Conservation (phyloP, 106 monocot genomes). For the Phalaenopsis equestris region DNA sequence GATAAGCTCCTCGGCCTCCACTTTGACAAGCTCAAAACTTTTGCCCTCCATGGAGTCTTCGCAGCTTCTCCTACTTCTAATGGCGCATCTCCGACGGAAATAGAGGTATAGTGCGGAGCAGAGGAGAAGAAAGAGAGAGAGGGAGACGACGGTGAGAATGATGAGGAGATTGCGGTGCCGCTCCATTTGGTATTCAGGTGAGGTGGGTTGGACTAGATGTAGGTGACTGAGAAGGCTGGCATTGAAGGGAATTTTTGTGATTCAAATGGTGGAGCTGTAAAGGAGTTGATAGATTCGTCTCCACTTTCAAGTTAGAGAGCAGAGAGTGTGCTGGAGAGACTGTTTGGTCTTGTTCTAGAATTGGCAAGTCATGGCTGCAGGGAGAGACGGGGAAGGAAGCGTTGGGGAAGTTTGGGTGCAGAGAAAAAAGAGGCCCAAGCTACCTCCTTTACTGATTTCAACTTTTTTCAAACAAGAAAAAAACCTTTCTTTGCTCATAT, state of each 20-base stretch:
- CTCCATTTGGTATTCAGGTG: background rate
- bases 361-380: too few relatives aligned
- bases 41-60: background rate
- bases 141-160: background rate
- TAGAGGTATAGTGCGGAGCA: slow-evolving; percentile 11
- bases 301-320: too few relatives aligned
- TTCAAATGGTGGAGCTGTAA: background rate
- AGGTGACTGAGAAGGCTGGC: background rate
- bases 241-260: background rate
- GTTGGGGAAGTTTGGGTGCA: too few relatives aligned
- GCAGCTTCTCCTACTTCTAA: background rate
- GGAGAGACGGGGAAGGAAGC: too few relatives aligned
- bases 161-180: background rate
- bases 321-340: too few relatives aligned
- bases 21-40: background rate
- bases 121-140: slow-evolving; percentile 13
- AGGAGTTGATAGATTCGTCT: too few relatives aligned
- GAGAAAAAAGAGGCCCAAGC: too few relatives aligned
- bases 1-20: slow-evolving; percentile 58
- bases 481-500: too few relatives aligned
- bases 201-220: background rate
- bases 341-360: too few relatives aligned
- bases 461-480: too few relatives aligned
- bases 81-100: background rate
- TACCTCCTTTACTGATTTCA: too few relatives aligned